phyloP scores from a whole-genome alignment of 257 asterid species.

The Solanum chiquidenum region DNA sequence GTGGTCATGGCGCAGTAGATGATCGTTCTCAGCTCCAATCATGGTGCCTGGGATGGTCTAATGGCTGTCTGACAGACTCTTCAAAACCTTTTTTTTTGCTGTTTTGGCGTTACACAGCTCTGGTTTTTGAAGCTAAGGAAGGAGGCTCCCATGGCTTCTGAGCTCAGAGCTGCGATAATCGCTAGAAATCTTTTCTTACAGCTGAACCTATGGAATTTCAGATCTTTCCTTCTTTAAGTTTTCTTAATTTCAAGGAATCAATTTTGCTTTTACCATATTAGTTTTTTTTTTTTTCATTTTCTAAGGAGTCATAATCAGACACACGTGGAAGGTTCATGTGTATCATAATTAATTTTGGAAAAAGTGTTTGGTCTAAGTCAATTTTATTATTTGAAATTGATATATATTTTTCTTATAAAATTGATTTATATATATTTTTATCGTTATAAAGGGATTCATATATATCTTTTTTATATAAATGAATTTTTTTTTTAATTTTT shows the following conservation, averaged over 20 bases:
- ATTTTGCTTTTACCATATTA: not conserved
- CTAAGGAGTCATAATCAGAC: not conserved
- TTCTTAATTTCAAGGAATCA: not conserved
- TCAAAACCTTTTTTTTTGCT: not conserved
- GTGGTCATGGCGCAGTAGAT: not conserved
- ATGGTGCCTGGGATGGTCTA: not conserved
- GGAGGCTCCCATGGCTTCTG: not conserved
- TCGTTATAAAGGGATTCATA: too few relatives aligned
- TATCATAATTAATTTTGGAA: too few relatives aligned
- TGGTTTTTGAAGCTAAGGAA: not conserved
- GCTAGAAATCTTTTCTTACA: not conserved
- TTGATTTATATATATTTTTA: too few relatives aligned
- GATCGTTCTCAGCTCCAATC: not conserved
- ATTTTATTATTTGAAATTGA: too few relatives aligned
- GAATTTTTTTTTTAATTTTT: too few relatives aligned
- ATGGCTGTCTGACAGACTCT: not conserved
- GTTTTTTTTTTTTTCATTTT: too few relatives aligned
- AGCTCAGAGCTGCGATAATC: not conserved
- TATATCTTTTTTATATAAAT: too few relatives aligned
- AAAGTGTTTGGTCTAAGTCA: too few relatives aligned
- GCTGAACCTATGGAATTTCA: not conserved
- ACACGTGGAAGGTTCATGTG: not conserved
- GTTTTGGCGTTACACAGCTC: not conserved
- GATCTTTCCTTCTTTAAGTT: not conserved
- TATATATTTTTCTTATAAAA: too few relatives aligned